Conservation (phyloP, 441 rosid species). For the Populus hybrid region DNA sequence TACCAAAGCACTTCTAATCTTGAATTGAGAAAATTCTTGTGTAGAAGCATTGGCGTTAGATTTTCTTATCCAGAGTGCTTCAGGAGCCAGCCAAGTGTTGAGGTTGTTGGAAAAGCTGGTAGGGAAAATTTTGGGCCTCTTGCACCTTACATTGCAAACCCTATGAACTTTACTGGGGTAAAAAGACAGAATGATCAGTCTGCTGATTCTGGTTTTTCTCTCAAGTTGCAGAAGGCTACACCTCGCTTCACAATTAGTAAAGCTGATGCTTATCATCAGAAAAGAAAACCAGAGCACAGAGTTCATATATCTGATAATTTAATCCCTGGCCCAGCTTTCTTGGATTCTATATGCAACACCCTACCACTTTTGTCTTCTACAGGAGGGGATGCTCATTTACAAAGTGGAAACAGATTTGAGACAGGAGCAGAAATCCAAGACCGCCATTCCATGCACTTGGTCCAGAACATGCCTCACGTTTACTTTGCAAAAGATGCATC, state of each 20-base stretch:
- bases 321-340: slow-evolving; percentile 2
- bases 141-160: slow-evolving; percentile 3
- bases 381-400: slow-evolving; percentile 8
- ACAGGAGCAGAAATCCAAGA: not conserved
- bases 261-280: not conserved
- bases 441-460: not conserved
- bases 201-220: slow-evolving; percentile 7
- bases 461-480: not conserved
- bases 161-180: slow-evolving; percentile 6
- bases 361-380: not conserved
- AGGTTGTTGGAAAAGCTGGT: not conserved
- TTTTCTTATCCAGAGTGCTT: not conserved
- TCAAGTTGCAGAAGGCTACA: slow-evolving; percentile 6
- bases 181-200: slow-evolving; percentile 15
- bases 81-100: not conserved
- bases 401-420: not conserved
- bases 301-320: not conserved
- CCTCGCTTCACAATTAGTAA: not conserved
- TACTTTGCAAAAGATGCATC: not conserved
- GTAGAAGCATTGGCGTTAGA: not conserved
- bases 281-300: not conserved
- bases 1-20: not conserved
- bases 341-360: slow-evolving; percentile 11
- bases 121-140: not conserved
- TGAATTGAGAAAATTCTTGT: not conserved